Percentiles rank a stretch among this genome's conserved stretches.
phyloP scores from a whole-genome alignment of 768 basidiomycete genomes.

The Tylopilus balloui region DNA sequence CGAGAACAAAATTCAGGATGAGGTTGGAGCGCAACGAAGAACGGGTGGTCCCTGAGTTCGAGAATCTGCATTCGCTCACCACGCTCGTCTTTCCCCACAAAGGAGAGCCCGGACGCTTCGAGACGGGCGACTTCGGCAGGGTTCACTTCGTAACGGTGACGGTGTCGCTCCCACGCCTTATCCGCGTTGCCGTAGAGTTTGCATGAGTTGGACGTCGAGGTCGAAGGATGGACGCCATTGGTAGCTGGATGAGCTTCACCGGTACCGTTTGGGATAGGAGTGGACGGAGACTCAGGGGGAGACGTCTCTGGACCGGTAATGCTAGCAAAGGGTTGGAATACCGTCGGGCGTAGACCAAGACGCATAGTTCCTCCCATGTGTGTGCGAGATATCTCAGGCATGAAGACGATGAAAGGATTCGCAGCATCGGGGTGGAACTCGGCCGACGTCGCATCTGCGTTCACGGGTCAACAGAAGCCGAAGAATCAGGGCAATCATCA shows the following conservation, averaged over 20 bases:
- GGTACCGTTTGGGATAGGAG: conserved; percentile 5
- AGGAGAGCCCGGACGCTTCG: conserved; percentile 65
- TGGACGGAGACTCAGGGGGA: conserved; percentile 7
- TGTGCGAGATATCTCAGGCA: conserved; percentile 98
- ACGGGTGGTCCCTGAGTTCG: conserved; percentile 89
- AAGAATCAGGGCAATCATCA: not conserved
- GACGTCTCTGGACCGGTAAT: conserved; percentile 12
- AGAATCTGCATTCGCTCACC: conserved; percentile 97
- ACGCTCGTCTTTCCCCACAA: conserved; percentile 88
- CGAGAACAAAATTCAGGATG: conserved; percentile 99
- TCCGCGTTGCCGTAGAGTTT: conserved; percentile 78
- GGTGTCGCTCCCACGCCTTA: conserved; percentile 93
- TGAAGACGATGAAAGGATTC: conserved; percentile 87
- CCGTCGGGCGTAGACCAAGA: conserved; percentile 92
- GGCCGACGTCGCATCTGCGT: conserved; percentile 73
- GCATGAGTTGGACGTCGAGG: conserved; percentile 60
- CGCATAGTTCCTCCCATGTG: conserved; percentile 99
- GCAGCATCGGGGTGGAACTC: conserved; percentile 65
- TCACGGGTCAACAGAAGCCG: conserved; percentile 8
- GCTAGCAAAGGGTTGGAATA: conserved; percentile 57
- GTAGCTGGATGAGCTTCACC: not conserved
- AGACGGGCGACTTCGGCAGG: conserved; percentile 77
- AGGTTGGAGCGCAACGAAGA: conserved; percentile 90
- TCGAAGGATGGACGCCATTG: conserved; percentile 27
- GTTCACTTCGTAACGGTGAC: conserved; percentile 96